Evolutionary conservation across 2,329 filamentous ascomycete genomes (phyloP), one percentile per base, ranked within the genome.

Genomic region (Aspergillus pseudoterreus): DNA sequence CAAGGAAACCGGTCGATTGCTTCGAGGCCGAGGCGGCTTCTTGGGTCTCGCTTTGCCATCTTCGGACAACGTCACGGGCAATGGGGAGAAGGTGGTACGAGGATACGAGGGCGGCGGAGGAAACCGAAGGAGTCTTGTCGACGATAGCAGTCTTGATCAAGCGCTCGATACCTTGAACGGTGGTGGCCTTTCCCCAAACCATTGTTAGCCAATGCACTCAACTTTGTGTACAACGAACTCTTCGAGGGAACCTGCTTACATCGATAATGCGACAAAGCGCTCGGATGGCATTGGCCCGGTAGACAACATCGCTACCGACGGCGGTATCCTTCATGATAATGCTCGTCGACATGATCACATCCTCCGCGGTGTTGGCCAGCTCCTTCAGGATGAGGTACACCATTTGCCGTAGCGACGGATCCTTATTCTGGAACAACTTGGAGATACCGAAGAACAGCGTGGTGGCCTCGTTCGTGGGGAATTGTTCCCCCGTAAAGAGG

Each of bases 241-340:
- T 30, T 30, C 27, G 10, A 30, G 24, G 17, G 15, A 6, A 30
- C 6, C 32, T 42, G 48, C 85, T 66, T 81, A 92, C 90, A 77
- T 96, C 91, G 68, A 97, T 97, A 68, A 99, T 96, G 61, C 94
- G 87, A 78, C 92, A 97, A 61, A 97, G 80, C 36, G 92, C 92
- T 63, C 94, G 83, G 69, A 97, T 97, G 57, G 94, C 92, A 77
- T 99, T 99, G 47, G 94, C 90, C 65, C 94, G 83, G 78, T 92
- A 96, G 51, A 96, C 85, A 48, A 92, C 87, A 69, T 97, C 94
- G 67, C 90, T 96, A 66, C 92, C 90, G 57, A 95, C 91, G 47
- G 92, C 91, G 10, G 92, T 96, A 72, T 99, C 94, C 80, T 99
- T 99, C 94, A 97, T 99, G 64, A 99, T 96, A 63, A 92, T 96